phyloP scores from a whole-genome alignment of 805 yeast species.

The Saccharomycopsis babjevae region DNA sequence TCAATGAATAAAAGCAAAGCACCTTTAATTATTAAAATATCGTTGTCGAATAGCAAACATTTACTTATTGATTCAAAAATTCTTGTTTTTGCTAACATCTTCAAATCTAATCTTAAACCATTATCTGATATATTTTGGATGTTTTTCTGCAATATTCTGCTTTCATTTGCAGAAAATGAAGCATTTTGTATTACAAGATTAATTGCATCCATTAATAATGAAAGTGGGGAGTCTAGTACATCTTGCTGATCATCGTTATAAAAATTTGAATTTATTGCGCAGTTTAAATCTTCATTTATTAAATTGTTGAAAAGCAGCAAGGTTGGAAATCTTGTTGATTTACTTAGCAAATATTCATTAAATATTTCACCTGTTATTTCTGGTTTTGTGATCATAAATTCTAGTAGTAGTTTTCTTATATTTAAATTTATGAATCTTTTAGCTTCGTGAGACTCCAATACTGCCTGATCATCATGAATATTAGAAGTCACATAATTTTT shows the following conservation, averaged over 20 bases:
- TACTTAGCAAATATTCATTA: slow-evolving; percentile 11
- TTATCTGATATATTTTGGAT: slow-evolving; percentile 1
- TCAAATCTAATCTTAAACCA: slow-evolving; percentile 1
- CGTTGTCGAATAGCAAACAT: slow-evolving; percentile 13
- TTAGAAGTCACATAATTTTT: background rate
- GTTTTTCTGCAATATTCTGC: background rate
- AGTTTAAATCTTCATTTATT: background rate
- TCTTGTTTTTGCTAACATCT: background rate
- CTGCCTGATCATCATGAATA: background rate
- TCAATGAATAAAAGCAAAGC: slow-evolving; percentile 9
- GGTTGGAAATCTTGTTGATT: slow-evolving; percentile 4
- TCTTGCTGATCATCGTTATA: background rate
- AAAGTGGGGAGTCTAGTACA: background rate
- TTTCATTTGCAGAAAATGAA: background rate
- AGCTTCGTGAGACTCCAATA: slow-evolving; percentile 15
- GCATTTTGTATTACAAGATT: background rate
- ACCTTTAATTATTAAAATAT: slow-evolving; percentile 7
- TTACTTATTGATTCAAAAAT: slow-evolving; percentile 8
- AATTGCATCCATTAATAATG: background rate
- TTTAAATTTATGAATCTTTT: slow-evolving; percentile 17
- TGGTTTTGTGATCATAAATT: slow-evolving; percentile 14
- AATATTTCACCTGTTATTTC: slow-evolving; percentile 11
- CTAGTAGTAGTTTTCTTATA: slow-evolving; percentile 12
- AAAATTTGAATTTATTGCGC: background rate
- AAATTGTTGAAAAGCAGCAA: background rate